Evolutionary conservation across 2,329 filamentous ascomycete species (phyloP), one percentile per base, ranked within the genome.

Genomic region (Pseudodiploospora longispora): DNA sequence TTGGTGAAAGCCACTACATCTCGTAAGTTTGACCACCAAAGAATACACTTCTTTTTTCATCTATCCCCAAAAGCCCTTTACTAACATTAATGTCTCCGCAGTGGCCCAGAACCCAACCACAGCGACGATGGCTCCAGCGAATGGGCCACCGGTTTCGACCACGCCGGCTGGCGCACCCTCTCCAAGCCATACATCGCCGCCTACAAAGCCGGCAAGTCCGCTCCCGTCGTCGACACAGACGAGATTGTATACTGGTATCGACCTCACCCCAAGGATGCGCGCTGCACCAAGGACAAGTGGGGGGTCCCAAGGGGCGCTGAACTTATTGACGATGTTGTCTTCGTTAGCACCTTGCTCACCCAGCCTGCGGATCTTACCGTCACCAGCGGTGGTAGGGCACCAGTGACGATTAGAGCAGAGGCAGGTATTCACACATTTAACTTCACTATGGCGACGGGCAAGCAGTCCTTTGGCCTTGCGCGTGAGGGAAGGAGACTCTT

Each of bases 81-180:
- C 10, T n/a, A 36, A 29, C 3, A 4, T 6, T 27, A 10, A 30
- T 27, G 19, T 34, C 39, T 36, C 19, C 12, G 32, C 12, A 54
- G 52, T 8, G 52, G 48, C 40, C 30, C 44, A 29, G 38, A 54
- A 42, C 52, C 52, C 32, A 54, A 52, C 9, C 58, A 57, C 54
- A 64, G 65, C 47, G 67, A 67, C 38, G 71, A 66, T 48, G 71
- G 66, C 49, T 72, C 68, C 36, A 68, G 62, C 27, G 69, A 63
- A 52, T 71, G 68, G 68, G 67, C 66, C 40, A 64, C 68, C 35
- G 66, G 65, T 8, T 71, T 70, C 52, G 65, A 54, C 47, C 70
- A 71, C 48, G 65, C 48, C 30, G 52, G 43, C 36, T 54, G 52
- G 52, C 43, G 52, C 33, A 41, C 45, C 12, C 48, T 53, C 4